These are phyloP conservation scores for Eucommia ulmoides DNA, from an alignment of 257 asterid genomes.

Conservation along the genomic window DNA sequence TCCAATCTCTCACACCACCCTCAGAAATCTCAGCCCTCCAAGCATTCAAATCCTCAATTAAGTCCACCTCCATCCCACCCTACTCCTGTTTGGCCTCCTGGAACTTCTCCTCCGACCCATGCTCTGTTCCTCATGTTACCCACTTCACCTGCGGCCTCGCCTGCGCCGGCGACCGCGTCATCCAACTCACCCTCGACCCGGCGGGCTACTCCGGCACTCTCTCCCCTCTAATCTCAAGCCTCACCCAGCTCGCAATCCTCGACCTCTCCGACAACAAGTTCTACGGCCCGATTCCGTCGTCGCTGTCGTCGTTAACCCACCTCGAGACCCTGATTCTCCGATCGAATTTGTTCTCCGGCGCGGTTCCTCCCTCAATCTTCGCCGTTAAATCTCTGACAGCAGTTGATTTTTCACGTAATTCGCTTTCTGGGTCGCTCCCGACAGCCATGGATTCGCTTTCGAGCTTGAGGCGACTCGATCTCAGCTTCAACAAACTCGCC, in stretches of 20 bases:
- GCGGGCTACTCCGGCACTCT: slow-evolving; percentile 63
- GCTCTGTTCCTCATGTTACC: slow-evolving; percentile 57
- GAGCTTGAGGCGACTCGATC: slow-evolving; percentile 41
- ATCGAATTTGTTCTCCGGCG: slow-evolving; percentile 67
- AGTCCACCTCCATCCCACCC: slow-evolving; percentile 46
- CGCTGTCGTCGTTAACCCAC: slow-evolving; percentile 36
- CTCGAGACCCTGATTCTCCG: slow-evolving; percentile 48
- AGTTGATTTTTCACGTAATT: slow-evolving; percentile 58
- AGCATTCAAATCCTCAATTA: slow-evolving; percentile 60
- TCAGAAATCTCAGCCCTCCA: slow-evolving; percentile 51
- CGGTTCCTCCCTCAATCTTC: slow-evolving; percentile 47
- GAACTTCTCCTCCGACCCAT: slow-evolving; percentile 84
- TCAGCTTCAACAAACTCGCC: slow-evolving; percentile 61
- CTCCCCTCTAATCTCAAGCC: slow-evolving; percentile 48
- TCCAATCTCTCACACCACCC: slow-evolving; percentile 30
- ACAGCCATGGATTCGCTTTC: slow-evolving; percentile 24
- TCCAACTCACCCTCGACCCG: slow-evolving; percentile 78
- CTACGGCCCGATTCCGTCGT: slow-evolving; percentile 57
- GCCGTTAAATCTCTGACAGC: slow-evolving; percentile 27
- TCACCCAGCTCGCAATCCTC: slow-evolving; percentile 53
- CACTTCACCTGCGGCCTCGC: slow-evolving; percentile 75
- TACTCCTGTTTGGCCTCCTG: slow-evolving; percentile 82
- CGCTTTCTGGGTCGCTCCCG: slow-evolving; percentile 45
- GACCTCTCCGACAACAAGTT: slow-evolving; percentile 62
- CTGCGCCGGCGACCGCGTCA: slow-evolving; percentile 58